Evolutionary conservation across 1,284 basidiomycete species (phyloP).

Genomic region (Hypsizygus ulmarius): DNA sequence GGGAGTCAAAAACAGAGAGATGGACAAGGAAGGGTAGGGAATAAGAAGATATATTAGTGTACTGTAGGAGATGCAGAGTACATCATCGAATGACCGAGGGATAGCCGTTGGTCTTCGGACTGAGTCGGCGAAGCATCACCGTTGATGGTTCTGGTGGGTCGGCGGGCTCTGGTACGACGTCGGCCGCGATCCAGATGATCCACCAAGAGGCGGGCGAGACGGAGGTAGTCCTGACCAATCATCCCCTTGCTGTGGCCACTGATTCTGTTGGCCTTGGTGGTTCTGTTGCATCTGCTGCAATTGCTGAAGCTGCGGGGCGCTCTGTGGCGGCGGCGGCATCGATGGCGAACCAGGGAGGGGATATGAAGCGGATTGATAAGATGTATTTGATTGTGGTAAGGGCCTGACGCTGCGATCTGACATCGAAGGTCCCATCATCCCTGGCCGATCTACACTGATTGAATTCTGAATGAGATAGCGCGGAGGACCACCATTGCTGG

Average conservation of each 20-base stretch:
- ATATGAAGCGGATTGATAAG: constrained; percentile 26
- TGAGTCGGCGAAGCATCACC: constrained; percentile 43
- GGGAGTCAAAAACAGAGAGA: constrained; percentile 29
- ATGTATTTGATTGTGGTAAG: constrained; percentile 27
- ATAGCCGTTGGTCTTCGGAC: constrained; percentile 47
- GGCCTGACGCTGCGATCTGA: constrained; percentile 33
- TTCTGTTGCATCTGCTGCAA: constrained; percentile 40
- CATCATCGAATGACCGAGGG: constrained; percentile 45
- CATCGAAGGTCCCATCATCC: constrained; percentile 27
- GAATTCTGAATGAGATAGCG: constrained; percentile 34
- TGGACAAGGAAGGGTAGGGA: constrained; percentile 16
- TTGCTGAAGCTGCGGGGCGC: constrained; percentile 33
- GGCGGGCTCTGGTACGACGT: constrained; percentile 49
- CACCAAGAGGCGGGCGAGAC: constrained; percentile 43
- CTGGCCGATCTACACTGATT: constrained; percentile 36
- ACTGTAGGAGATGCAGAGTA: constrained; percentile 23
- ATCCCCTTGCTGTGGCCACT: constrained; percentile 26
- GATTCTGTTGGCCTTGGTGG: too few species aligned
- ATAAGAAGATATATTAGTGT: constrained; percentile 28
- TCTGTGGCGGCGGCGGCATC: constrained; percentile 27
- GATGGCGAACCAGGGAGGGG: constrained; percentile 29
- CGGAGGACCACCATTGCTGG: constrained; percentile 29
- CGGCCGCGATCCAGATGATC: constrained; percentile 50
- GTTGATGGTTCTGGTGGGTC: constrained; percentile 34
- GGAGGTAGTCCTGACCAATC: constrained; percentile 44